phyloP scores from a whole-genome alignment of 441 rosid species.

The Kokia cookei region DNA sequence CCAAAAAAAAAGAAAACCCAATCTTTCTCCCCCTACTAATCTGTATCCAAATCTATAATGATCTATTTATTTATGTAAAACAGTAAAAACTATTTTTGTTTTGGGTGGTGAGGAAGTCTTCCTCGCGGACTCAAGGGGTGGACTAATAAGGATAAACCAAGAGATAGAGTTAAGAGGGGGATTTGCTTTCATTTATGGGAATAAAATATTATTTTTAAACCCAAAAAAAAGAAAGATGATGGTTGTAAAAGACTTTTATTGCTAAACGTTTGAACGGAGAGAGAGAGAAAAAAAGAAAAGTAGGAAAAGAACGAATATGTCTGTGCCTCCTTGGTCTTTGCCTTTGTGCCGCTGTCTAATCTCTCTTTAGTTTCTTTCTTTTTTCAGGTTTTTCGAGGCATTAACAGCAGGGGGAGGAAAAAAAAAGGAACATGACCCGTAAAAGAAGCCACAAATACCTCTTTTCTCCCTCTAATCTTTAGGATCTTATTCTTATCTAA shows the following conservation, averaged over 20 bases:
- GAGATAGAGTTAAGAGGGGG: not conserved
- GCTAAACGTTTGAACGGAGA: not conserved
- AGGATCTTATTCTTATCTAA: not conserved
- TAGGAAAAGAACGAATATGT: conserved; percentile 13
- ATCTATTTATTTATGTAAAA: not conserved
- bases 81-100: not conserved
- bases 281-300: not conserved
- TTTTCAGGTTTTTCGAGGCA: not conserved
- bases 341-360: not conserved
- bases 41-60: conserved; percentile 6
- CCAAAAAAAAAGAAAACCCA: not conserved
- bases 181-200: not conserved
- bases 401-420: not conserved
- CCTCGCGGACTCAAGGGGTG: not conserved
- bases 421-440: conserved; percentile 7
- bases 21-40: not conserved
- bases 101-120: not conserved
- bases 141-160: conserved; percentile 12
- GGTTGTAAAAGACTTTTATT: not conserved
- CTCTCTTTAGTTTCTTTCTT: not conserved
- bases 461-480: not conserved
- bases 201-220: not conserved
- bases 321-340: conserved; percentile 5
- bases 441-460: conserved; percentile 8
- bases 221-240: not conserved